These are phyloP conservation scores for Aquilaria malaccensis DNA, from an alignment of 345 rosid species.

Conservation along the genomic window DNA sequence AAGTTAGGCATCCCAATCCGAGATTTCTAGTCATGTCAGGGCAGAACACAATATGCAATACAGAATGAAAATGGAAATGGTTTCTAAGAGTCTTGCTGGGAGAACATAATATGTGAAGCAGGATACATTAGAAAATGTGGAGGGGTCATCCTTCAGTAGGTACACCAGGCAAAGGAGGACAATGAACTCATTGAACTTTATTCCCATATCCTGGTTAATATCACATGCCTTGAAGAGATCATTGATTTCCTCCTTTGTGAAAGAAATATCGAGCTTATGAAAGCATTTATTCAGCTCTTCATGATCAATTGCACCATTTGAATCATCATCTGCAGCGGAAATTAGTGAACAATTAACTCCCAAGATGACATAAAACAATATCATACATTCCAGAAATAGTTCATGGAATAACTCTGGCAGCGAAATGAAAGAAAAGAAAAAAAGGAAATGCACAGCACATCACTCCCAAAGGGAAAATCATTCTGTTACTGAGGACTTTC, in stretches of 20 bases:
- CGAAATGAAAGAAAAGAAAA: too few species aligned
- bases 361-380: not conserved
- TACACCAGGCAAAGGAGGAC: constrained; percentile 89
- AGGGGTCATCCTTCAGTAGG: constrained; percentile 72
- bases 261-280: constrained; percentile 56
- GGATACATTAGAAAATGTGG: constrained; percentile 56
- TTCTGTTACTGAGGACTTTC: too few species aligned
- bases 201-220: constrained; percentile 68
- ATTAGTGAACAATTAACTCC: not conserved
- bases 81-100: not conserved
- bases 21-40: constrained; percentile 55
- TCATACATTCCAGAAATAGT: too few species aligned
- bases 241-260: constrained; percentile 70
- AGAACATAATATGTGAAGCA: not conserved
- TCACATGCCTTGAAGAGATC: constrained; percentile 85
- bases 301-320: constrained; percentile 72
- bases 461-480: too few species aligned
- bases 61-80: not conserved
- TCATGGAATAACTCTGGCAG: too few species aligned
- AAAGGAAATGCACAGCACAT: too few species aligned
- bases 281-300: constrained; percentile 73
- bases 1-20: constrained; percentile 63
- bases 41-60: constrained; percentile 18
- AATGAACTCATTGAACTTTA: constrained; percentile 81
- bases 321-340: constrained; percentile 62